phyloP scores from a whole-genome alignment of 2,329 filamentous ascomycete genomes.

The Claviceps lovelessii region DNA sequence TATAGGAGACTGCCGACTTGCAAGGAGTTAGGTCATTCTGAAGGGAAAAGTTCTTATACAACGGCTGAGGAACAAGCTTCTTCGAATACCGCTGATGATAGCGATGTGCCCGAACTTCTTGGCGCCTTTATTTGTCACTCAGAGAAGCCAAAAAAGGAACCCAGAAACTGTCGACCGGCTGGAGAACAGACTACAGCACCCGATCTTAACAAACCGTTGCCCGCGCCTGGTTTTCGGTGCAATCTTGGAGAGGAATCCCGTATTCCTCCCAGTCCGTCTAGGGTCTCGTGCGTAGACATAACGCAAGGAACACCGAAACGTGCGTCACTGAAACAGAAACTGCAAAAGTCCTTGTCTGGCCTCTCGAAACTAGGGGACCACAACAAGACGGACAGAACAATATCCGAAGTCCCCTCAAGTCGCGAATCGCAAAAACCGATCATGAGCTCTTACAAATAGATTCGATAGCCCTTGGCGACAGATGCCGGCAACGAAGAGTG shows the following conservation, averaged over 20 bases:
- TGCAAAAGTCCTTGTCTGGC: slow-evolving; percentile 3
- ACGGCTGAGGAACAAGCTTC: slow-evolving; percentile 11
- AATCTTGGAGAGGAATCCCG: neutral
- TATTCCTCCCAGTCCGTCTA: neutral
- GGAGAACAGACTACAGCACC: neutral
- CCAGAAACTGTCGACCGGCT: neutral
- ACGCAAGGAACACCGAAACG: neutral
- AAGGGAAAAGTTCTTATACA: slow-evolving; percentile 14
- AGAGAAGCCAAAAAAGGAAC: neutral
- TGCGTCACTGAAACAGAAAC: slow-evolving; percentile 1
- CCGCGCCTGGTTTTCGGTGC: neutral
- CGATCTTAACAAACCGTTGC: slow-evolving; percentile 1
- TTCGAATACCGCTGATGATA: neutral
- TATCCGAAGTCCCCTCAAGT: neutral
- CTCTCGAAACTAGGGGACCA: slow-evolving; percentile 1
- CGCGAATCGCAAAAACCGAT: neutral
- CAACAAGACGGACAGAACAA: neutral
- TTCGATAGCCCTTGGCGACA: neutral
- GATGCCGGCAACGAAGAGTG: neutral
- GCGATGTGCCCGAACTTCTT: neutral
- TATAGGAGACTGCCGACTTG: slow-evolving; percentile 10
- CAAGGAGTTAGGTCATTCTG: slow-evolving; percentile 9
- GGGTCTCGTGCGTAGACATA: neutral
- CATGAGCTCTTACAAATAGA: neutral
- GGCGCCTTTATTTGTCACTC: neutral